Evolutionary conservation across 1,139 yeast species (phyloP), one percentile per base, ranked within the genome.

Genomic region (Blastobotrys apis): DNA sequence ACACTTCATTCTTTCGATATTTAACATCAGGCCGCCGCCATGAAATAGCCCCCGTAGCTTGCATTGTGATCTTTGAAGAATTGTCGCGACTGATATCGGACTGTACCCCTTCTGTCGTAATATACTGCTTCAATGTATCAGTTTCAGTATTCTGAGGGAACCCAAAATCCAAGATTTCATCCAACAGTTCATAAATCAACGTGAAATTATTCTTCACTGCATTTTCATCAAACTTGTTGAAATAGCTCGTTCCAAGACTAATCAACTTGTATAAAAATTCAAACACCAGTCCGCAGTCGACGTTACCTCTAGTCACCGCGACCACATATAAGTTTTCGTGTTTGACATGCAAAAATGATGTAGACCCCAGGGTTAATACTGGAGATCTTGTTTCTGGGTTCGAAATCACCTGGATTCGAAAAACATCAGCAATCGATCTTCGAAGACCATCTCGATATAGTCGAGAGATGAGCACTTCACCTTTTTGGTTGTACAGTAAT

Each of bases 281-380:
- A 60, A 88, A 75, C 1, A 90, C 77, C 12, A 79, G 67, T 0
- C 90, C 79, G 41, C 94, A 88, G 60, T 92, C 96, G 35, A 83
- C 87, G 61, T 92, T 92, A 39, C 90, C 81, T 50, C 97, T 74
- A 1, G 95, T 78, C 16, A 90, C 92, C 0, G 90, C 95, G 15
- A 90, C 94, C 12, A 87, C 60, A 83, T 94, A 92, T 17, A 92
- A 57, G 47, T 74, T 71, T 13, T 81, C 82, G 45, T 81, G 77
- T 53, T 78, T 77, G 40, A 86, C 81, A 59, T 88, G 90, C 38
- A 88, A 73, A 61, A 90, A 92, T 0, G 96, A 84, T 0, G 97
- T 92, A 0, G 95, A 85, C 2, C 98, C 98, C 34, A 92, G 67
- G 0, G 97, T 92, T 44, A 90, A 67, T 5, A 92, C 81, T 0